A percentile compares a stretch with the other conserved stretches of the same genome.
Conservation (phyloP, 1,284 basidiomycete species). For the Austroboletus niveus region DNA sequence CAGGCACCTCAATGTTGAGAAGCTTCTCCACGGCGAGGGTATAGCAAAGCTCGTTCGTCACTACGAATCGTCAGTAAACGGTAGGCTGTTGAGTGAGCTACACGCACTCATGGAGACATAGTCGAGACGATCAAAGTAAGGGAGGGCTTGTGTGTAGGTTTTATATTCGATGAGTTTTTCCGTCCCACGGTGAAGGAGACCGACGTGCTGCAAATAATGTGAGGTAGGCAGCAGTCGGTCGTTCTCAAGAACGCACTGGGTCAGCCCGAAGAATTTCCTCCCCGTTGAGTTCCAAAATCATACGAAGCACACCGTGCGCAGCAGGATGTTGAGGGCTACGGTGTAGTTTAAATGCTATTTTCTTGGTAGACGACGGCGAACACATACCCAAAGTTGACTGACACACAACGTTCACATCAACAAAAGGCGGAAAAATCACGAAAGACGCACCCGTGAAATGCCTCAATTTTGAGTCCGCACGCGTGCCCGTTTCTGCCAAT, state of each 20-base stretch:
- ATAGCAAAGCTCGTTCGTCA: constrained; percentile 98
- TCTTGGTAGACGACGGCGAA: background rate
- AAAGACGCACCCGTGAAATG: constrained; percentile 80
- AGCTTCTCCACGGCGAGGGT: constrained; percentile 97
- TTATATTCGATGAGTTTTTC: constrained; percentile 99
- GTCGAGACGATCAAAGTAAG: constrained; percentile 98
- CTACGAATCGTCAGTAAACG: constrained; percentile 37
- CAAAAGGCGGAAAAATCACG: constrained; percentile 4
- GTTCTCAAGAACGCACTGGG: constrained; percentile 53
- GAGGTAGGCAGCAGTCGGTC: background rate
- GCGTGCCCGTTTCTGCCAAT: constrained; percentile 69
- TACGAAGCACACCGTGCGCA: constrained; percentile 95
- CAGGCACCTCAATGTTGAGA: constrained; percentile 98
- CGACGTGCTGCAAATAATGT: constrained; percentile 71
- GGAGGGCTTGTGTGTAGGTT: constrained; percentile 97
- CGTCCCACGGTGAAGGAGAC: constrained; percentile 94
- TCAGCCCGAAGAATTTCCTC: constrained; percentile 92
- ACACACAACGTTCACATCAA: constrained; percentile 7
- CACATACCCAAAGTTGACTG: constrained; percentile 88
- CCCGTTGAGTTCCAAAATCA: constrained; percentile 97
- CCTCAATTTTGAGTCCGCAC: constrained; percentile 81
- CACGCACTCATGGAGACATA: constrained; percentile 96
- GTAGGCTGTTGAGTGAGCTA: background rate
- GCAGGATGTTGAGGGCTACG: constrained; percentile 94
- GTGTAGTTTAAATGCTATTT: background rate